These are phyloP conservation scores for Monosporozyma unispora DNA, from an alignment of 805 yeast genomes.

Conservation along the genomic window DNA sequence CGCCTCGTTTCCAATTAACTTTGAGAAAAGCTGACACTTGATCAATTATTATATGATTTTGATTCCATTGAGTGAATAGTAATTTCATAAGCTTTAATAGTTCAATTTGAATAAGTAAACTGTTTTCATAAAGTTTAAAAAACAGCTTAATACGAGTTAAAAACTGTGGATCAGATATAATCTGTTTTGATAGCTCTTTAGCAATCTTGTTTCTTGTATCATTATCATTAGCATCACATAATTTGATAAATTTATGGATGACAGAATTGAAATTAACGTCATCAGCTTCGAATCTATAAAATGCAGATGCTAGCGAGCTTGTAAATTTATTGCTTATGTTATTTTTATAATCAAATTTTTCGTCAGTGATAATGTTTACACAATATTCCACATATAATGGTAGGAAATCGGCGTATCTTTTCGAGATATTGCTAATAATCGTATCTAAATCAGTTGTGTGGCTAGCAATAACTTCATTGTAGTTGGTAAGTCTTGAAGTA, in stretches of 20 bases:
- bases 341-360: background rate
- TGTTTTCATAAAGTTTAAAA: conserved; percentile 23
- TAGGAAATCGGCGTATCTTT: background rate
- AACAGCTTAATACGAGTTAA: conserved; percentile 15
- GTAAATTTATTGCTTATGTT: background rate
- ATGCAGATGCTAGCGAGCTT: conserved; percentile 9
- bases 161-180: conserved; percentile 14
- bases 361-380: background rate
- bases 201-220: conserved; percentile 5
- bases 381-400: background rate
- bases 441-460: background rate
- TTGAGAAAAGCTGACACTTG: conserved; percentile 12
- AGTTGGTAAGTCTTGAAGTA: background rate
- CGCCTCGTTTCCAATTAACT: conserved; percentile 17
- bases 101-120: conserved; percentile 30
- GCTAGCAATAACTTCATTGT: background rate
- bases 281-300: conserved; percentile 16
- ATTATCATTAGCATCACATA: conserved; percentile 14
- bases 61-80: conserved; percentile 9
- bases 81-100: conserved; percentile 26
- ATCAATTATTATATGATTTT: background rate
- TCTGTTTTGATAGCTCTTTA: conserved; percentile 11
- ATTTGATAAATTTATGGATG: conserved; percentile 18
- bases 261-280: conserved; percentile 22
- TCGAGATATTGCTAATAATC: background rate